These are phyloP conservation scores for Mesembryanthemum crystallinum DNA, from an alignment of 148 eudicot genomes.

Conservation along the genomic window DNA sequence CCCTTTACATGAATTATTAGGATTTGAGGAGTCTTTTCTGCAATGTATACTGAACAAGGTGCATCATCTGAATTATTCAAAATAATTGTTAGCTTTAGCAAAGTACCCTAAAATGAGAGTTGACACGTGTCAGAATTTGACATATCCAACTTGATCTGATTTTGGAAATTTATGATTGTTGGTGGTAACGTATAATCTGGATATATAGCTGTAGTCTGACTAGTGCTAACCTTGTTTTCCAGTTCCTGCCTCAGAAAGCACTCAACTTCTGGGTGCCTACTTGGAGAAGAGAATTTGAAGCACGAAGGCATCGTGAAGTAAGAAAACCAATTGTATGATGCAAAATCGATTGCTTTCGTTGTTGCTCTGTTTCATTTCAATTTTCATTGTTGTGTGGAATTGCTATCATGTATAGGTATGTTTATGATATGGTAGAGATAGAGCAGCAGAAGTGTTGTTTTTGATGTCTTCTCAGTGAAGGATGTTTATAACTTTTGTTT, in stretches of 20 bases:
- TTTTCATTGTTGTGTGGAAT: background rate
- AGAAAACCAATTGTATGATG: background rate
- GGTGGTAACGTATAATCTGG: background rate
- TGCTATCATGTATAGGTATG: background rate
- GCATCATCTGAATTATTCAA: background rate
- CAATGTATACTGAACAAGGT: background rate
- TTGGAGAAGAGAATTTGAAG: background rate
- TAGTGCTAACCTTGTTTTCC: background rate
- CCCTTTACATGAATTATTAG: background rate
- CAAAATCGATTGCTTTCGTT: background rate
- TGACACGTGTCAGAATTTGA: constrained; percentile 7
- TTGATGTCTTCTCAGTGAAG: too few species aligned
- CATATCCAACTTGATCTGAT: background rate
- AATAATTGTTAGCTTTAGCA: background rate
- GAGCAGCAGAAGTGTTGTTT: too few species aligned
- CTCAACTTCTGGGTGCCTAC: background rate
- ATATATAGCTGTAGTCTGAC: background rate
- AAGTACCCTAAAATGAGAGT: background rate
- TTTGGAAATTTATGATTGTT: background rate
- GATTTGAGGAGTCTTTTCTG: background rate
- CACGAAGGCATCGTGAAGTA: background rate
- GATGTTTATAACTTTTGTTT: too few species aligned
- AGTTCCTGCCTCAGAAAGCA: background rate
- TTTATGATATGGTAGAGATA: background rate
- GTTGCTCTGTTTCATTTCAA: background rate